A percentile compares a stretch with the other conserved stretches of the same genome.
These are phyloP conservation scores for Ophiostoma montium DNA, from an alignment of 2,329 filamentous ascomycete genomes.

Conservation along the genomic window DNA sequence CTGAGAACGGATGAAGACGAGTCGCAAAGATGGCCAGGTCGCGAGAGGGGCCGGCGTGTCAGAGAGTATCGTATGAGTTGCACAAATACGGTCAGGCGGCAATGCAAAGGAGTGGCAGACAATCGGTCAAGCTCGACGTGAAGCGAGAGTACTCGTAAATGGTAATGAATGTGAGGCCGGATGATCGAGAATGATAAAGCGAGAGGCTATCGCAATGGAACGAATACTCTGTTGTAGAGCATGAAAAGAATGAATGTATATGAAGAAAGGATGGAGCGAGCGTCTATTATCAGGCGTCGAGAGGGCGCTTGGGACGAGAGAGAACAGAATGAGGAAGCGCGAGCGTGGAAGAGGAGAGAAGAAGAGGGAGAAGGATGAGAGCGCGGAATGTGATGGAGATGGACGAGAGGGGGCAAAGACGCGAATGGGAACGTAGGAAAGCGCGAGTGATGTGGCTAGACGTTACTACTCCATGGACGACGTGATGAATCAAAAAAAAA, in stretches of 20 bases:
- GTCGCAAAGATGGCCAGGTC: no score
- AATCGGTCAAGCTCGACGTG: no score
- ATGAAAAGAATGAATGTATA: not conserved
- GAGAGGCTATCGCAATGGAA: not conserved
- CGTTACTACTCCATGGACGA: no score
- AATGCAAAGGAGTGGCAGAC: no score
- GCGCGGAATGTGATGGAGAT: not conserved
- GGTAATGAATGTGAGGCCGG: not conserved
- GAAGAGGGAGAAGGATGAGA: not conserved
- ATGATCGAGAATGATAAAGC: not conserved
- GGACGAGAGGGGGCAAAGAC: not conserved
- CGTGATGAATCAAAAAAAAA: no score
- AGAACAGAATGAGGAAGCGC: not conserved
- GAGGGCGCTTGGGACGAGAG: not conserved
- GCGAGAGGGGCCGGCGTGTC: no score
- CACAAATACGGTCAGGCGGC: no score
- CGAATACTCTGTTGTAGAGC: not conserved
- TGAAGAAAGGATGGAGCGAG: not conserved
- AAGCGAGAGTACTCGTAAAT: no score
- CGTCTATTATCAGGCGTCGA: not conserved
- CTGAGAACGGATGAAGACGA: no score
- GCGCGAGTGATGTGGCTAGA: no score
- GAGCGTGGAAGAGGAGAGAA: not conserved
- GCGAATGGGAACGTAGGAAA: no score
- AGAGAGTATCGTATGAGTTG: no score